Evolutionary conservation across 2,329 filamentous ascomycete genomes (phyloP), one percentile per base, ranked within the genome.

Genomic region (Paecilomyces formosus): DNA sequence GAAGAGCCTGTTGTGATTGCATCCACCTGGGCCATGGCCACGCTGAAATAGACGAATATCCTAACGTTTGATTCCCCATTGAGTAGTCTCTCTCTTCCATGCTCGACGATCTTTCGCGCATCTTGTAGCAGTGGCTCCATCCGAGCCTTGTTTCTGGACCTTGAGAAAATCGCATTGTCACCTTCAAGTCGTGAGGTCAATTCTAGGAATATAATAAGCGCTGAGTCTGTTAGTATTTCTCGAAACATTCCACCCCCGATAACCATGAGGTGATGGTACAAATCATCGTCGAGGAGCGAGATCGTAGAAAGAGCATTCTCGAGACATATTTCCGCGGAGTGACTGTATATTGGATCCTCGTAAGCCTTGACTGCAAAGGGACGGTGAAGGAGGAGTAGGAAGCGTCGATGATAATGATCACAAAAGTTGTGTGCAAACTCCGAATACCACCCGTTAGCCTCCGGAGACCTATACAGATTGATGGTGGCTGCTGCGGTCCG

Each of bases 21-120:
- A 22, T 62, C 55, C 21, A 61, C 58, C 49, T 64, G 62, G 3
- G 56, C 57, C 31, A 64, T n/a, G 15, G 58, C 13, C 50, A 55
- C 52, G 1, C 49, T 30, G 22, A 55, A 51, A 9, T 63, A 39
- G 12, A 60, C 28, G 53, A 59, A 55, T 8, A 58, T 58, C 39
- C 55, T 60, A 2, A 63, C 53, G 24, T 63, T 63, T 21, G 60
- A 62, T 55, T 63, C 62, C n/a, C 61, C 58, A 4, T 45, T 18
- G 7, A 45, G 15, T 21, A 45, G n/a, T 45, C 39, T 45, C 4
- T 45, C 39, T 45, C 9, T n/a, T 6, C 39, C 39, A 45, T 45
- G 39, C 18, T 45, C 15, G 6, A 45, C 39, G 39, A 45, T 21
- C 6, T 45, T 45, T 45, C 39, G 39, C 2, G 39, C 39, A 18